Base-by-base conservation (phyloP, 2,329 filamentous ascomycete species). In the Magnaporthiopsis poae region DNA sequence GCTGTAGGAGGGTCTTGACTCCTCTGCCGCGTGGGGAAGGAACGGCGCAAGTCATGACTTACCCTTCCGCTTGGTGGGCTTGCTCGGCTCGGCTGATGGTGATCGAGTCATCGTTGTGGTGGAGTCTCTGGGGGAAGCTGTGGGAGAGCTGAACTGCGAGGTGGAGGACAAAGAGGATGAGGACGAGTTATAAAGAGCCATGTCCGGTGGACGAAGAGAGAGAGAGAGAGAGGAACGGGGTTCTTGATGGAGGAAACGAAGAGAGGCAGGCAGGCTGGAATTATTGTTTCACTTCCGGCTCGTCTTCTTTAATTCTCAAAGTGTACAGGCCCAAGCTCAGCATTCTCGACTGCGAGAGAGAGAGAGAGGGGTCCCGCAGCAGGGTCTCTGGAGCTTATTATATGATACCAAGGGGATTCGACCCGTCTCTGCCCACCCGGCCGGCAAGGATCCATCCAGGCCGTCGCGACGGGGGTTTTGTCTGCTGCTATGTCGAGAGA, bases 51-150 rank as follows among this genome's bases (percentile, higher is more conserved):
- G 65, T 67, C 64, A 65, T 56, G 61, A 66, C 74, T 73, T 76
- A 80, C 80, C 80, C 75, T 82, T 82, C 68, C 79, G 74, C 75
- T 82, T 82, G 70, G 76, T 75, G 33, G 75, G 69, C 74, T 80
- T 81, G 69, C 74, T 69, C 21, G 78, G 76, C 71, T 81, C 79
- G 69, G 75, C 76, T 66, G 80, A 80, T 65, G 77, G 75, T 72
- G 79, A 79, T 68, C 76, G 77, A 68, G 76, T 73, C 77, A 80
- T 79, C 67, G 69, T 63, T 62, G 66, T 68, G 64, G 66, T 70
- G 67, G 66, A 65, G 63, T 65, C 63, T 60, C 74, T 70, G 69
- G 68, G 68, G 67, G 66, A 64, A 67, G 62, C 61, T 67, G 64
- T 63, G 67, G 63, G 59, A 66, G 27, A 63, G 66, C 67, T 66